Evolutionary conservation across 371 early-diverging fungal genomes (phyloP), one percentile per base, ranked within the genome.

Genomic region (Catenaria anguillulae): DNA sequence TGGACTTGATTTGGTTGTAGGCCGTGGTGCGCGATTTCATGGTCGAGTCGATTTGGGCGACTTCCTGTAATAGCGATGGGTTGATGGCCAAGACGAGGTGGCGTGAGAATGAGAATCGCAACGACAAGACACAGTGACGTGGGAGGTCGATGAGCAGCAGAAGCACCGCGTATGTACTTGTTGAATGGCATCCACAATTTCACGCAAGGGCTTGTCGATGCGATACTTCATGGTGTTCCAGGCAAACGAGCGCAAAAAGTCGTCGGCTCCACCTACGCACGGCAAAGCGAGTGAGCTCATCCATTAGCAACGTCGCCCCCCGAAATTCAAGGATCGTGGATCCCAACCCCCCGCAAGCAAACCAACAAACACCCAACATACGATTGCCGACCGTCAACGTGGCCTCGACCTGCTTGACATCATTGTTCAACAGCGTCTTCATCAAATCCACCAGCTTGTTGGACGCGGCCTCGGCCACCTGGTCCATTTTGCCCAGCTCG

Each of bases 211-310:
- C 71, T 88, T 88, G 73, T 97, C 97, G 0, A 86, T 82, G 56
- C 97, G 82, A 71, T 92, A 97, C 72, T 93, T 94, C 84, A 91
- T 85, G n/a, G 84, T 82, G 71, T 95, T 91, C 97, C 97, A 97
- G 59, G 84, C 77, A 67, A 95, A 95, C 33, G 81, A 74, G 62
- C 82, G 80, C 24, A 94, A 71, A 63, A 85, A 94, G 56, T 85
- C 77, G 64, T 91, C 92, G 34, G 92, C 77, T 56, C 83, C 66
- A 73, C 88, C 89, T 90, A 69, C 36, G 40, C 55, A 15, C 34
- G 13, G 10, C 6, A 65, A 68, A 50, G 23, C 37, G 10, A 15
- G 19, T 3, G 24, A 46, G 8, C 10, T 17, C 17, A 46, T 5
- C 8, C n/a, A n/a, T n/a, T n/a, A n/a, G n/a, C n/a, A n/a, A n/a